Evolutionary conservation across 768 basidiomycete species (phyloP).

Genomic region (Boletus bicolor): DNA sequence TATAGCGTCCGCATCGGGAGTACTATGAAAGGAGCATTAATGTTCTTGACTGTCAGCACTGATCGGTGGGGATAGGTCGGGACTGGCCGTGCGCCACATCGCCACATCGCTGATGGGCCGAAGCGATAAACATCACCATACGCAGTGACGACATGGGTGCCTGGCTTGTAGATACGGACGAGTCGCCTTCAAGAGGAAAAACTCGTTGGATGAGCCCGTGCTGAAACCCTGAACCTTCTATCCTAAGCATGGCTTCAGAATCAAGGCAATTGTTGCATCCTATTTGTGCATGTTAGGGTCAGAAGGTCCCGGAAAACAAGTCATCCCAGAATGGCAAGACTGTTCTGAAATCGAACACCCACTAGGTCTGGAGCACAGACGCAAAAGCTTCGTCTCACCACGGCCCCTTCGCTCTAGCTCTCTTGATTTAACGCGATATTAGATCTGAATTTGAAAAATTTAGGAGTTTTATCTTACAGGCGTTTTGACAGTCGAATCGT

Average conservation of each 20-base stretch:
- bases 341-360: not conserved
- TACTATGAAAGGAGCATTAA: not conserved
- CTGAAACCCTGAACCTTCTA: not conserved
- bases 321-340: slow-evolving; percentile 12
- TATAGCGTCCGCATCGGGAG: not conserved
- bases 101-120: slow-evolving; percentile 12
- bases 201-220: not conserved
- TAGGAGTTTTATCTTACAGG: not conserved
- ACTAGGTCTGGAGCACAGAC: not conserved
- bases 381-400: not conserved
- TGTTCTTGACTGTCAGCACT: not conserved
- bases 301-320: slow-evolving; percentile 26
- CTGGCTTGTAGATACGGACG: not conserved
- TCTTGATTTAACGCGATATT: not conserved
- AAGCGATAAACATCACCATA: slow-evolving; percentile 1
- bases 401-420: not conserved
- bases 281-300: slow-evolving; percentile 31
- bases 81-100: slow-evolving; percentile 20
- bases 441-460: slow-evolving; percentile 1
- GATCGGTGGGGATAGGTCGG: slow-evolving; percentile 1
- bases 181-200: not conserved
- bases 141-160: slow-evolving; percentile 20
- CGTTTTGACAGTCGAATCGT: not conserved
- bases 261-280: slow-evolving; percentile 1
- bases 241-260: not conserved